Base-by-base conservation (phyloP, 2,329 filamentous ascomycete species). In the Cercospora brassicicola region DNA sequence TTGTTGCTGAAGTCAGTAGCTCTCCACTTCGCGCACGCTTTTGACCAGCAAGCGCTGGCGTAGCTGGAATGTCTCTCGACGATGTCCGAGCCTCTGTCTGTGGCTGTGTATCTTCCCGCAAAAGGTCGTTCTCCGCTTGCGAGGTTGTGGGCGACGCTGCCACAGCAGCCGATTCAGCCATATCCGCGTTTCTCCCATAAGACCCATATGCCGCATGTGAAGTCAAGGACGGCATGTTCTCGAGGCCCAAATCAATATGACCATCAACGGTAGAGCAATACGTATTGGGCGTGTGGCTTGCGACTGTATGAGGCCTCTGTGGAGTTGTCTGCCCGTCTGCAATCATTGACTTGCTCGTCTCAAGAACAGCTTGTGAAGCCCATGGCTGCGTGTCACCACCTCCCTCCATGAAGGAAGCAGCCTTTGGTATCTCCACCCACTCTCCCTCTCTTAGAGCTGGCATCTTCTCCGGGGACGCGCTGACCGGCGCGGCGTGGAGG, bases 361-460 rank as follows among this genome's bases (percentile, higher is more conserved):
- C 79, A 9, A 59, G 36, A 15, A 68, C 31, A 7, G 65, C 63
- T 70, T 84, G 82, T 63, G 81, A 82, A 64, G 82, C 81, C 72
- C 78, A 77, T 26, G 79, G 78, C 74, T 84, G 83, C 1, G 83
- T 84, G 68, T 84, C 82, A 60, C 82, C 82, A 60, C 78, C 76
- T 15, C 69, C 71, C 36, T 74, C 79, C 26, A 72, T 64, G 68
- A 83, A 83, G 36, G 79, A 81, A n/a, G 71, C 57, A 8, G 53
- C 62, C 39, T 64, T 64, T 10, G 51, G 10, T n/a, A 64, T 64
- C 15, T 31, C 53, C 20, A 64, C 20, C 33, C 51, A 39, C 10
- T 64, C 62, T 2, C 53, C 62, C 23, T 53, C 62, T 13, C 33
- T 30, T 68, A 75, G 72, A 4, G 73, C 70, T 55, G 75, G 71